These are phyloP conservation scores for Knoxia roxburghii DNA, from an alignment of 257 asterid genomes.

Conservation along the genomic window DNA sequence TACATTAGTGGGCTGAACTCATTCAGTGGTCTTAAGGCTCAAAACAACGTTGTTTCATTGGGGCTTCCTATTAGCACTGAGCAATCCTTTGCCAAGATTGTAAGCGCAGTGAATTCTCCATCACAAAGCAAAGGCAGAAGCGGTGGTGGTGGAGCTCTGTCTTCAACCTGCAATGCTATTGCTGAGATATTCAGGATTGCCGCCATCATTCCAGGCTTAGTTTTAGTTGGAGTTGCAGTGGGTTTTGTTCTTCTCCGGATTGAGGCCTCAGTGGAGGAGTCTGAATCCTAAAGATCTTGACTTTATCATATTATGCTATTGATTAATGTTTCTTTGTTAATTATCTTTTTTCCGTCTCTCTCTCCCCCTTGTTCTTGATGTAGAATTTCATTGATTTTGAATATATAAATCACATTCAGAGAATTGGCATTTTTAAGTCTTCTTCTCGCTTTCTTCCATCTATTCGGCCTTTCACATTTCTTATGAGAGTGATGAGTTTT, in stretches of 20 bases:
- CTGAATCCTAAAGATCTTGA: constrained; percentile 41
- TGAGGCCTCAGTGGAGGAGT: constrained; percentile 65
- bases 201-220: constrained; percentile 51
- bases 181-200: constrained; percentile 77
- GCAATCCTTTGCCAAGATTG: constrained; percentile 60
- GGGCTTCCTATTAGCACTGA: constrained; percentile 61
- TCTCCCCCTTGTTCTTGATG: constrained; percentile 15
- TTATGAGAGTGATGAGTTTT: too few relatives aligned
- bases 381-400: constrained; percentile 33
- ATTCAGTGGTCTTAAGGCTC: constrained; percentile 84
- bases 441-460: background rate
- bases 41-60: constrained; percentile 48
- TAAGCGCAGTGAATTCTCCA: constrained; percentile 38
- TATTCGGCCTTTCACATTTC: too few relatives aligned
- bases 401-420: constrained; percentile 21
- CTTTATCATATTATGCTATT: constrained; percentile 21
- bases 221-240: constrained; percentile 78
- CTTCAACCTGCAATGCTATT: constrained; percentile 54
- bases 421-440: background rate
- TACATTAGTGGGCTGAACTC: constrained; percentile 65
- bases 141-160: constrained; percentile 50
- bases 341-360: constrained; percentile 22
- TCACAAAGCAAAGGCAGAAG: constrained; percentile 28
- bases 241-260: constrained; percentile 86
- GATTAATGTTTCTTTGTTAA: constrained; percentile 18